Base-by-base conservation (phyloP, 2,329 filamentous ascomycete species). In the Hymenotorrendiella dingleyae region DNA sequence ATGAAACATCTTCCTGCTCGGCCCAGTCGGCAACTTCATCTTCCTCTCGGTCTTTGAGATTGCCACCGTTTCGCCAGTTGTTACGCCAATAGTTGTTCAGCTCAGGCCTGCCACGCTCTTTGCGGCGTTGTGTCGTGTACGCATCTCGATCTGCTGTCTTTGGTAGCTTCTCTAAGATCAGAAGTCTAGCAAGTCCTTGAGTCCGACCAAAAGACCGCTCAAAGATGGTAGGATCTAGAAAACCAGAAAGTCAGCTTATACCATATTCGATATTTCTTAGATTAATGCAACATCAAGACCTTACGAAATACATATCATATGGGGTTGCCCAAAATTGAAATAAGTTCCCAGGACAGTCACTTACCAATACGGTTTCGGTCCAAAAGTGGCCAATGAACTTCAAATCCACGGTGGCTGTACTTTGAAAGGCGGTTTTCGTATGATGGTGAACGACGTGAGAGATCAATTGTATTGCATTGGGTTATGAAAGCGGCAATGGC, bases 401-500 rank as follows among this genome's bases (percentile, higher is more conserved):
- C 88, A 51, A 94, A 94, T 12, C 86, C 86, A 32, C 87, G 73
- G 57, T 85, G 85, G 11, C 84, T 85, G 62, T 94, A 91, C 62
- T 94, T 94, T 12, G 85, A 86, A 10, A 94, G 72, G 8, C 88
- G 80, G 52, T 87, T 94, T 58, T 94, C 88, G 54, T 94, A 94
- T 0, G 86, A 93, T 0, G 87, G 86, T 14, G 85, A 91, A 30
- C 88, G 79, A 16, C 88, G 76, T 4, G 78, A 81, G 26, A 94
- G 71, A 57, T 94, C 88, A 46, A 94, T 73, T 3, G 81, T 82
- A 55, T 94, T 94, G 58, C 79, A 73, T 63, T 94, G 88, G 0
- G 86, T 91, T 58, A 91, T 82, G 62, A 84, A 91, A 8, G 86
- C 82, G 33, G 78, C 79, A 11, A 94, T 62, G 2, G 87, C 87